phyloP scores from a whole-genome alignment of 441 rosid species.

The Arabidopsis hybrid region DNA sequence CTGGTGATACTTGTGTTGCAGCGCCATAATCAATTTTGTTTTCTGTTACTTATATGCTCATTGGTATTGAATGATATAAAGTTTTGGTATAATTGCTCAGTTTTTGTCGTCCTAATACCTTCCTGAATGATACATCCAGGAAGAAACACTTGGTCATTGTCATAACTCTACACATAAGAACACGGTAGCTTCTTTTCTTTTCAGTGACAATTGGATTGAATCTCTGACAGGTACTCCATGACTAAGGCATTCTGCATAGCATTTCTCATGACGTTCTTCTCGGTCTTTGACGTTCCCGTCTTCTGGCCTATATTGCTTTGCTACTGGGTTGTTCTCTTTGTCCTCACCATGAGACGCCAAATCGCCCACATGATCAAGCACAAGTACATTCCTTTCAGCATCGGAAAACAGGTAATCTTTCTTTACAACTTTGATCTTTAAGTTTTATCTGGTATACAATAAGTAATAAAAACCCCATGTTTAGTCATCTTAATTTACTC shows the following conservation, averaged over 20 bases:
- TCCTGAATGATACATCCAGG: not conserved
- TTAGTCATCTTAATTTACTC: not conserved
- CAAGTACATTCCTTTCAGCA: slow-evolving; percentile 84
- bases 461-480: not conserved
- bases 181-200: not conserved
- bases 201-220: slow-evolving; percentile 6
- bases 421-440: not conserved
- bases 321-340: slow-evolving; percentile 90
- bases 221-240: slow-evolving; percentile 75
- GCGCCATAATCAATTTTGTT: too few relatives aligned
- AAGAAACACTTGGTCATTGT: not conserved
- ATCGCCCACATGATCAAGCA: slow-evolving; percentile 96
- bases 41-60: not conserved
- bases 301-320: slow-evolving; percentile 97
- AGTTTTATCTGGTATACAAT: not conserved
- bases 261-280: slow-evolving; percentile 87
- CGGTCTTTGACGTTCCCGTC: slow-evolving; percentile 86
- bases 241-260: slow-evolving; percentile 86
- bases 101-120: not conserved
- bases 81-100: not conserved
- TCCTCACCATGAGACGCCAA: slow-evolving; percentile 93
- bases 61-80: not conserved
- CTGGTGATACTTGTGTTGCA: too few relatives aligned
- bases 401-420: slow-evolving; percentile 83
- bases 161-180: not conserved